Evolutionary conservation across 257 asterid species (phyloP).

Genomic region (Lithospermum erythrorhizon): DNA sequence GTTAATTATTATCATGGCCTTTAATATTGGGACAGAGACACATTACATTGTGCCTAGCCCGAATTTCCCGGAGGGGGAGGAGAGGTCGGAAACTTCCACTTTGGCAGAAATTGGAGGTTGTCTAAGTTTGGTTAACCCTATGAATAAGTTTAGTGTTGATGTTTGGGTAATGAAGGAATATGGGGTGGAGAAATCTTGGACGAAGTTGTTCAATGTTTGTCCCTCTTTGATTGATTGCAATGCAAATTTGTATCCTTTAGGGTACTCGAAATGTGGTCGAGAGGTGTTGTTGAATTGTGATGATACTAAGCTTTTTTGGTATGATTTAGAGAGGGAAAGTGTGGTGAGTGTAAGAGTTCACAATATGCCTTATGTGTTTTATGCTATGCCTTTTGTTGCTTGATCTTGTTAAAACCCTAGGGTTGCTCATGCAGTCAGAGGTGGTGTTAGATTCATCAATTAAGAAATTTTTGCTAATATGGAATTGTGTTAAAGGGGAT

Average conservation of each 20-base stretch:
- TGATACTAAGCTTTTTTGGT: constrained; percentile 38
- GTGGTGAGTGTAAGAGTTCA: constrained; percentile 21
- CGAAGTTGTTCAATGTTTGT: constrained; percentile 1
- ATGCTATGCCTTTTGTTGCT: constrained; percentile 33
- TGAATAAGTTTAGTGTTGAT: background rate
- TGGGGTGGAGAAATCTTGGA: constrained; percentile 5
- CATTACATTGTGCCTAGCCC: constrained; percentile 5
- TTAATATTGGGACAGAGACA: constrained; percentile 5
- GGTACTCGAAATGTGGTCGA: constrained; percentile 27
- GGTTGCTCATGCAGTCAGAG: background rate
- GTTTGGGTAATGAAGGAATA: constrained; percentile 12
- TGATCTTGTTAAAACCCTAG: constrained; percentile 25
- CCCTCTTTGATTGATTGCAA: constrained; percentile 7
- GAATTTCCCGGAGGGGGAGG: background rate
- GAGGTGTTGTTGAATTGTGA: constrained; percentile 32
- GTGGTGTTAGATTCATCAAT: background rate
- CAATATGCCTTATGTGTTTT: constrained; percentile 37
- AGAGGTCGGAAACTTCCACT: background rate
- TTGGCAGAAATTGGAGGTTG: constrained; percentile 1
- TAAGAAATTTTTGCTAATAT: too few species aligned
- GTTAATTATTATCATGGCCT: constrained; percentile 4
- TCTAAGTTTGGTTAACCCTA: background rate
- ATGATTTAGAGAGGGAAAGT: constrained; percentile 19
- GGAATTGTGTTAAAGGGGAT: too few species aligned
- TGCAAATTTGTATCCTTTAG: constrained; percentile 27